Evolutionary conservation across 73 alveolate genomes (phyloP).

Genomic region (Paramecium sexaurelia): DNA sequence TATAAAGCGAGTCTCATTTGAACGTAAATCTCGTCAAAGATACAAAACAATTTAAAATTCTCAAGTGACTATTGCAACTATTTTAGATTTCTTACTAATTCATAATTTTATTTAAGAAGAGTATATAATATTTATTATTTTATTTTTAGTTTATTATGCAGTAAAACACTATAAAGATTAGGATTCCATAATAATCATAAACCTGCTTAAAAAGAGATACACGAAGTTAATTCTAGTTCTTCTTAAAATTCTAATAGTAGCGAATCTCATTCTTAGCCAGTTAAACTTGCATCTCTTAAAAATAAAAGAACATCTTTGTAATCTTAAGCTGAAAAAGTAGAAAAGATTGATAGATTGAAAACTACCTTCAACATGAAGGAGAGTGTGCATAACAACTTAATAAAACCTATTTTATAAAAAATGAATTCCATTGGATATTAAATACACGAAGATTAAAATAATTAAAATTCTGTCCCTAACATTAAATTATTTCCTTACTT

Average conservation of each 20-base stretch:
- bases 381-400: neutral
- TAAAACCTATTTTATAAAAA: neutral
- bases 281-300: neutral
- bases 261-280: neutral
- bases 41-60: neutral
- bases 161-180: neutral
- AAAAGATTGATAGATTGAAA: neutral
- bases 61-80: neutral
- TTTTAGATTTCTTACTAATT: neutral
- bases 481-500: neutral
- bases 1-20: neutral
- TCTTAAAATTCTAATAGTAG: neutral
- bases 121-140: neutral
- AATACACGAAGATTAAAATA: neutral
- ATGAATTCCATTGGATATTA: neutral
- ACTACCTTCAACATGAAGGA: neutral
- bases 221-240: neutral
- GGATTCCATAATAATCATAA: neutral
- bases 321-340: neutral
- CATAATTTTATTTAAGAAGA: constrained; percentile 6
- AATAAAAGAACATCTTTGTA: neutral
- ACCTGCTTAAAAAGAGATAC: neutral
- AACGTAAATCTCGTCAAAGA: neutral
- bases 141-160: neutral
- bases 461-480: neutral